Evolutionary conservation across 148 eudicot genomes (phyloP).

Genomic region (Fagopyrum tataricum): DNA sequence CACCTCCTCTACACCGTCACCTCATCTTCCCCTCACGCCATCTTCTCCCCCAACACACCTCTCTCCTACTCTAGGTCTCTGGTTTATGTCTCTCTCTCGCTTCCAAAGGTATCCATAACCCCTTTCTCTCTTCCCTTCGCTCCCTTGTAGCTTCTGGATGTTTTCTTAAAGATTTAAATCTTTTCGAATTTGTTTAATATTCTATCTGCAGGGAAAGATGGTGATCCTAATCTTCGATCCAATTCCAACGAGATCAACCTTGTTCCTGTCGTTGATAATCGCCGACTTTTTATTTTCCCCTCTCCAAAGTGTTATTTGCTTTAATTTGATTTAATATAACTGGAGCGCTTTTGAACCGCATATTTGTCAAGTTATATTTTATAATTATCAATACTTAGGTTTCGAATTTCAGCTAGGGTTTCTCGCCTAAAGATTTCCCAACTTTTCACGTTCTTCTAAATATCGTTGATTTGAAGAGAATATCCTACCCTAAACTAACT

Average conservation of each 20-base stretch:
- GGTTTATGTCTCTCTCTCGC: slow-evolving; percentile 36
- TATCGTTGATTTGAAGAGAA: neutral
- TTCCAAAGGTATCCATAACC: slow-evolving; percentile 37
- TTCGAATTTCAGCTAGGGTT: neutral
- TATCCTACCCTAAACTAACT: neutral
- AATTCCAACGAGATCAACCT: slow-evolving; percentile 33
- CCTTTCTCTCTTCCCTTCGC: neutral
- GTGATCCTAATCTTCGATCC: slow-evolving; percentile 48
- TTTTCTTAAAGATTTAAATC: neutral
- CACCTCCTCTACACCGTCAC: slow-evolving; percentile 9
- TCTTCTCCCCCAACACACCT: slow-evolving; percentile 34
- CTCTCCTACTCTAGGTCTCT: slow-evolving; percentile 12
- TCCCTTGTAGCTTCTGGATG: neutral
- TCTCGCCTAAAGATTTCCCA: neutral
- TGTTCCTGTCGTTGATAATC: slow-evolving; percentile 45
- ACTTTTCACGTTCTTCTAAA: neutral
- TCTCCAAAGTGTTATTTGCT: slow-evolving; percentile 43
- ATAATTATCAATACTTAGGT: neutral
- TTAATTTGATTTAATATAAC: neutral
- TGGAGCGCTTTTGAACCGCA: neutral
- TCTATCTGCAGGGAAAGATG: slow-evolving; percentile 32
- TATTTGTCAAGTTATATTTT: neutral
- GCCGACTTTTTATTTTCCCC: slow-evolving; percentile 27
- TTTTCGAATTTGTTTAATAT: neutral
- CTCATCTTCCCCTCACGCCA: slow-evolving; percentile 29